A percentile compares a stretch with the other conserved stretches of the same genome.
Evolutionary conservation across 192 early-diverging fungal genomes (phyloP).

Genomic region (Martensiomyces pterosporus): DNA sequence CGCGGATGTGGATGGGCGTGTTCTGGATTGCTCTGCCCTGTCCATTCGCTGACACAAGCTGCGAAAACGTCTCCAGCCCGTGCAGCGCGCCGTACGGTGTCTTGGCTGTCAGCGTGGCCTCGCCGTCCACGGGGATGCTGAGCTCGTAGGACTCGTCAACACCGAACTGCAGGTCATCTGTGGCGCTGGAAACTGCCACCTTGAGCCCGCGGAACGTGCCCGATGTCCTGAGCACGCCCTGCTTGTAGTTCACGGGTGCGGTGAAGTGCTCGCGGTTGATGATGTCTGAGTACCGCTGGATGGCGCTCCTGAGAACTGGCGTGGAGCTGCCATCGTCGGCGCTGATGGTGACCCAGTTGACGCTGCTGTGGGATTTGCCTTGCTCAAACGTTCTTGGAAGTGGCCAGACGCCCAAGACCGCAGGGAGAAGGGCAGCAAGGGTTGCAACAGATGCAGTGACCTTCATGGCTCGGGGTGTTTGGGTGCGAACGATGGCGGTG

Average conservation of each 20-base stretch:
- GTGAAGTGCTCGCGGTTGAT: conserved; percentile 32
- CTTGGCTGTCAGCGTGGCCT: conserved; percentile 55
- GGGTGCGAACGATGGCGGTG: too few relatives aligned
- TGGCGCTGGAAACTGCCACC: conserved; percentile 16
- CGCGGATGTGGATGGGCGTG: conserved; percentile 57
- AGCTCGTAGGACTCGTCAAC: conserved; percentile 68
- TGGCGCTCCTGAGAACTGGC: conserved; percentile 16
- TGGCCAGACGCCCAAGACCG: conserved; percentile 38
- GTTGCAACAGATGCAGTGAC: conserved; percentile 24
- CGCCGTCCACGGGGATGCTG: conserved; percentile 52
- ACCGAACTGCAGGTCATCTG: conserved; percentile 45
- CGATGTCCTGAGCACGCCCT: conserved; percentile 18
- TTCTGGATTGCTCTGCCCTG: conserved; percentile 50
- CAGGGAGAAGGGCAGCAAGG: conserved; percentile 23
- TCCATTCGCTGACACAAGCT: conserved; percentile 57
- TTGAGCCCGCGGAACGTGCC: conserved; percentile 22
- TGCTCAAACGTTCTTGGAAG: conserved; percentile 29
- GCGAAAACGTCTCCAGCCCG: conserved; percentile 70
- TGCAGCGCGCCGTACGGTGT: conserved; percentile 65
- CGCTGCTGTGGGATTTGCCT: conserved; percentile 25
- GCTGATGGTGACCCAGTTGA: conserved; percentile 18
- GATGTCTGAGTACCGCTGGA: conserved; percentile 29
- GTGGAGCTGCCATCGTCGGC: conserved; percentile 12
- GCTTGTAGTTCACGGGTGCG: conserved; percentile 36
- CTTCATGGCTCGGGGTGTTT: conserved; percentile 32